Evolutionary conservation across 176 grass and related monocot species (phyloP).

Genomic region (Bothriochloa decipiens): DNA sequence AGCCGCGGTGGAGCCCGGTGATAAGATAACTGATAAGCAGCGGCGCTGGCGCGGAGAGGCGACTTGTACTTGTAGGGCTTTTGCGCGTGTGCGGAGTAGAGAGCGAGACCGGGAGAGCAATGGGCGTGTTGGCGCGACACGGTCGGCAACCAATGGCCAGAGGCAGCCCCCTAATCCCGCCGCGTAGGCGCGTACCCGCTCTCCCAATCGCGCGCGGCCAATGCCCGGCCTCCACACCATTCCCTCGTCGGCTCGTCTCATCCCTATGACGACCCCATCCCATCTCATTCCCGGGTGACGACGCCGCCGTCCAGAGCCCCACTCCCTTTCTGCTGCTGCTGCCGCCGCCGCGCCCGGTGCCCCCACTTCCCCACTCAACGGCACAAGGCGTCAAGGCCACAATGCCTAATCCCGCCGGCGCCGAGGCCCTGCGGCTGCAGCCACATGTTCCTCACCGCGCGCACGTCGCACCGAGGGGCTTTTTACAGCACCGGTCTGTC

Average conservation of each 20-base stretch:
- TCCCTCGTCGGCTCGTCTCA: background rate
- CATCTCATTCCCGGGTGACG: background rate
- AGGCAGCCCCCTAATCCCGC: conserved; percentile 41
- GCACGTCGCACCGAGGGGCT: background rate
- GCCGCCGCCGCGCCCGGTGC: no score
- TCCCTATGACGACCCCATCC: background rate
- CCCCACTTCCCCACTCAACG: background rate
- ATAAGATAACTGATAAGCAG: background rate
- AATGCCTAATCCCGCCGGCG: background rate
- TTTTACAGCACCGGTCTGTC: background rate
- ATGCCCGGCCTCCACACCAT: conserved; percentile 16
- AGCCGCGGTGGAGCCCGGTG: no score
- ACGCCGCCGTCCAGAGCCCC: background rate
- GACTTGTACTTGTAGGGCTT: conserved; percentile 19
- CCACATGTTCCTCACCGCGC: conserved; percentile 38
- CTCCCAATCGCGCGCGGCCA: conserved; percentile 30
- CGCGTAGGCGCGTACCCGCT: background rate
- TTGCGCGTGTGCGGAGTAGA: background rate
- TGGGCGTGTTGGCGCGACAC: background rate
- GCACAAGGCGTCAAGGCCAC: background rate
- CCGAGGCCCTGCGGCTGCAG: background rate
- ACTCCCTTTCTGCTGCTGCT: background rate
- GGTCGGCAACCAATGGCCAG: conserved; percentile 47
- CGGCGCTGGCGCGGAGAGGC: no score
- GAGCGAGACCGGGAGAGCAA: background rate